Conservation (phyloP, 306 rosid species). For the Citrullus mucosospermus region DNA sequence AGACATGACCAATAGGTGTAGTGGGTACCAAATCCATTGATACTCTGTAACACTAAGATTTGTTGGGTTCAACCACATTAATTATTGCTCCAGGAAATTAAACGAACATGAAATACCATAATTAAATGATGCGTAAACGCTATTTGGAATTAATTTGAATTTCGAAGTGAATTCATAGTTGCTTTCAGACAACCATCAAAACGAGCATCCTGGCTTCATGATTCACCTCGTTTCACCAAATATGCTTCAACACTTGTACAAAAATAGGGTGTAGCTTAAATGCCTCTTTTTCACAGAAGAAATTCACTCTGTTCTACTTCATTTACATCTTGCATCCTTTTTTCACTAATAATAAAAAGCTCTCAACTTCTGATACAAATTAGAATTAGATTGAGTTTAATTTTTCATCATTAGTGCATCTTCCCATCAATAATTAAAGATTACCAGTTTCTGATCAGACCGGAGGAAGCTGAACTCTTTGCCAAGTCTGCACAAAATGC, state of each 20-base stretch:
- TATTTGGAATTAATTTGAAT: neutral
- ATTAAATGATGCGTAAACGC: neutral
- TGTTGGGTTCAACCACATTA: neutral
- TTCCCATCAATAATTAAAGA: neutral
- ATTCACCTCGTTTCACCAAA: neutral
- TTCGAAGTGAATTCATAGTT: neutral
- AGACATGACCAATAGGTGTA: neutral
- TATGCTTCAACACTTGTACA: neutral
- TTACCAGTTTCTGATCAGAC: constrained; percentile 25
- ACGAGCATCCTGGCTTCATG: neutral
- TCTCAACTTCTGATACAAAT: constrained; percentile 19
- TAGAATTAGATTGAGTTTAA: constrained; percentile 33
- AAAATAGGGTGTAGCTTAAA: no score
- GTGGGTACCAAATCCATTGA: neutral
- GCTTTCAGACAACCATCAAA: neutral
- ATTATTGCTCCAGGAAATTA: neutral
- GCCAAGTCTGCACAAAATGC: constrained; percentile 60
- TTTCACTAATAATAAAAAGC: neutral
- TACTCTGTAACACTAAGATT: neutral
- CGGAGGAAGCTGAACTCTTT: constrained; percentile 87
- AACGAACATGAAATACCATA: neutral
- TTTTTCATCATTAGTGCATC: neutral
- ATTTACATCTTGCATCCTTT: neutral
- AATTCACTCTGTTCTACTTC: neutral
- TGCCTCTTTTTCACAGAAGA: neutral